Evolutionary conservation across 2,329 filamentous ascomycete genomes (phyloP).

Genomic region (Ceratocystis harringtonii): DNA sequence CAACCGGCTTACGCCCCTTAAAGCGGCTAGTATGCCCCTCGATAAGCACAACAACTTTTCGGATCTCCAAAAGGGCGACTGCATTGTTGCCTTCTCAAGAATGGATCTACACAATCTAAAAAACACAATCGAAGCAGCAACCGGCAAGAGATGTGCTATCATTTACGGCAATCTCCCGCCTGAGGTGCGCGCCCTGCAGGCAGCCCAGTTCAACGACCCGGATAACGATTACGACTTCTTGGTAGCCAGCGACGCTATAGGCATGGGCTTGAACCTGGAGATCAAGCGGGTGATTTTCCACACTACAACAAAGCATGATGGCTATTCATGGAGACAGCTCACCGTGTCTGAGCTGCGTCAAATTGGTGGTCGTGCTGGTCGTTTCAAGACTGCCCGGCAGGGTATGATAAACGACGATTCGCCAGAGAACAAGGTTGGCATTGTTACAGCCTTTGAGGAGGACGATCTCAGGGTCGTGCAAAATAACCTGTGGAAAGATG

Average conservation of each 20-base stretch:
- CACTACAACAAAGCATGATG: conserved; percentile 56
- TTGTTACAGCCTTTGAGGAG: conserved; percentile 63
- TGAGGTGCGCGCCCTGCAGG: conserved; percentile 83
- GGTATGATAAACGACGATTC: conserved; percentile 23
- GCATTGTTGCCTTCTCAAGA: conserved; percentile 74
- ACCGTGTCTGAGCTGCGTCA: conserved; percentile 74
- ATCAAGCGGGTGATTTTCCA: conserved; percentile 88
- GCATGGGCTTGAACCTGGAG: conserved; percentile 90
- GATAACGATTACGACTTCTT: conserved; percentile 91
- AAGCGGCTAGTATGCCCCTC: conserved; percentile 50
- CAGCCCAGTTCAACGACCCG: conserved; percentile 84
- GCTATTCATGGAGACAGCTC: conserved; percentile 40
- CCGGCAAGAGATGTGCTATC: conserved; percentile 70
- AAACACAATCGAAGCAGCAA: conserved; percentile 56
- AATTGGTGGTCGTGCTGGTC: conserved; percentile 82
- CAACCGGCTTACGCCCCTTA: conserved; percentile 63
- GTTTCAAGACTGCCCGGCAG: conserved; percentile 59
- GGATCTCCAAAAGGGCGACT: conserved; percentile 73
- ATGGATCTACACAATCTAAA: conserved; percentile 70
- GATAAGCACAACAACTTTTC: conserved; percentile 38
- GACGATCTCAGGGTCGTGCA: conserved; percentile 51
- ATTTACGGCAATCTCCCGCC: conserved; percentile 87
- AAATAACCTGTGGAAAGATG: conserved; percentile 46
- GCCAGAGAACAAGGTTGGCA: conserved; percentile 40
- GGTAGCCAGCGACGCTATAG: conserved; percentile 88